Evolutionary conservation across 139 green algal species (phyloP).

Genomic region (Chlamydomonas eustigma): DNA sequence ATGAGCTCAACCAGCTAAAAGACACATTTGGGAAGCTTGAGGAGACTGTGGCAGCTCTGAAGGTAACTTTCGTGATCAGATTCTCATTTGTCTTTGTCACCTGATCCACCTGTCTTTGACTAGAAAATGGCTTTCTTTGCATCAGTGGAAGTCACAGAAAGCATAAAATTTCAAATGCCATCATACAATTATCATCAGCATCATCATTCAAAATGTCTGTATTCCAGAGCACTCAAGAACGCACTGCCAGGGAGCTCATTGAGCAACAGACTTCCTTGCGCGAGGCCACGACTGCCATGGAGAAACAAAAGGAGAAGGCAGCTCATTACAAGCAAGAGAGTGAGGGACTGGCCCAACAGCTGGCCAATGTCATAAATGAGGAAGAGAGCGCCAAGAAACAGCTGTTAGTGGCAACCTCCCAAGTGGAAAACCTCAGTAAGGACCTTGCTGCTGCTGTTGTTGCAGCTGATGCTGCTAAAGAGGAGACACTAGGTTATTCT

Average conservation of each 20-base stretch:
- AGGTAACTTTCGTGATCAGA: no score
- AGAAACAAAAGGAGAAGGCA: background rate
- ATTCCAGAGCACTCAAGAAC: background rate
- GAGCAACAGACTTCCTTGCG: background rate
- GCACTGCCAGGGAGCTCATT: background rate
- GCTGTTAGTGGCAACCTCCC: background rate
- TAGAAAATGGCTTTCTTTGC: no score
- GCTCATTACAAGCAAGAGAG: background rate
- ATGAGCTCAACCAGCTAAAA: background rate
- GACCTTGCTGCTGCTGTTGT: background rate
- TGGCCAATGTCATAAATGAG: background rate
- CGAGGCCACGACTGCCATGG: background rate
- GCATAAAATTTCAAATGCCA: no score
- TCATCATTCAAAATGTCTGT: no score
- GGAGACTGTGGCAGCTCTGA: background rate
- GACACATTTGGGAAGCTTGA: background rate
- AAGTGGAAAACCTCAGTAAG: background rate
- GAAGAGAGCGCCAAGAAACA: background rate
- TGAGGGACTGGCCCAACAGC: background rate
- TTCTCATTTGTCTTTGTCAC: no score
- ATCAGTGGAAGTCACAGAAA: no score
- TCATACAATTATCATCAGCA: no score
- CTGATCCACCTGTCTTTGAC: no score
- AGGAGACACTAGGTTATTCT: background rate
- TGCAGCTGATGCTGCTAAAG: background rate